phyloP scores from a whole-genome alignment of 768 basidiomycete genomes.

The Tylopilus vinaceipallidus region DNA sequence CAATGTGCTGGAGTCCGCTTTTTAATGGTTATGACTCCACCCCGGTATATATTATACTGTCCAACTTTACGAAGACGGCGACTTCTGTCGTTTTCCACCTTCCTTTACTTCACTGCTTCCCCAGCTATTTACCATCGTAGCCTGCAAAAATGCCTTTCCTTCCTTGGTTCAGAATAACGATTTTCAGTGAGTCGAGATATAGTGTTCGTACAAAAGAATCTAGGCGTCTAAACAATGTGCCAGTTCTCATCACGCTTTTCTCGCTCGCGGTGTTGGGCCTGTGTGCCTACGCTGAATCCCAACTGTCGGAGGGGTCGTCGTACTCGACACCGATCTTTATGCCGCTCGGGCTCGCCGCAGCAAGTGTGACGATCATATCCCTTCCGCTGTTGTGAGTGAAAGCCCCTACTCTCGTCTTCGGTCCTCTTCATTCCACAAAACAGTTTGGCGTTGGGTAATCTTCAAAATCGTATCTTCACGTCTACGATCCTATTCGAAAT shows the following conservation, averaged over 20 bases:
- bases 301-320: conserved; percentile 1
- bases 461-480: conserved; percentile 11
- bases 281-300: conserved; percentile 20
- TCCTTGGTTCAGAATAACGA: conserved; percentile 20
- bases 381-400: conserved; percentile 27
- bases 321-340: conserved; percentile 5
- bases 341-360: conserved; percentile 15
- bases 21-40: no score
- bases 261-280: conserved; percentile 22
- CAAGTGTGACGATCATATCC: conserved; percentile 16
- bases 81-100: not conserved
- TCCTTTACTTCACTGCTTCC: not conserved
- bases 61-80: conserved; percentile 1
- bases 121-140: not conserved
- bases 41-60: not conserved
- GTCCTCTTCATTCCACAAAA: not conserved
- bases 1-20: not conserved
- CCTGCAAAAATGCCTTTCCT: conserved; percentile 20
- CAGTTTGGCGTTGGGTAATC: conserved; percentile 18
- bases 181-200: conserved; percentile 21
- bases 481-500: conserved; percentile 26
- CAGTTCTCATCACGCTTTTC: conserved; percentile 12
- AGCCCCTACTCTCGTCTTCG: no score
- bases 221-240: not conserved
- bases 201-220: not conserved